A percentile compares a stretch with the other conserved stretches of the same genome.
phyloP scores from a whole-genome alignment of 2,329 filamentous ascomycete species.

The Fusarium scirpi region DNA sequence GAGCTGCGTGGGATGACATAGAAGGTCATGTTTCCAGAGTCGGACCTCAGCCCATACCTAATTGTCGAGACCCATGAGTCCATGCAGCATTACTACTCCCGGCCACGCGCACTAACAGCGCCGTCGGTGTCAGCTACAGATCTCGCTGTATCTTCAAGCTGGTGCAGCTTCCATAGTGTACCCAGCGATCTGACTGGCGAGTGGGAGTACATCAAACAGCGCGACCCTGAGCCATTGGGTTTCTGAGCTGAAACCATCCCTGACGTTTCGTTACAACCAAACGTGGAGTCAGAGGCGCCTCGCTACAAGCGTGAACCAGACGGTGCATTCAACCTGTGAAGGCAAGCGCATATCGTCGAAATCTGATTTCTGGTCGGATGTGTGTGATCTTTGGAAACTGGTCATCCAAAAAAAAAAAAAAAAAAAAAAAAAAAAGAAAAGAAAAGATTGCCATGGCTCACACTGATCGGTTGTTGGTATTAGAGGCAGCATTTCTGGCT shows the following conservation, averaged over 20 bases:
- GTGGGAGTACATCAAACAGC: conserved; percentile 38
- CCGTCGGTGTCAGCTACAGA: conserved; percentile 17
- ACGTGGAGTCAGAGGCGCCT: not conserved
- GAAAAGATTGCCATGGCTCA: not conserved
- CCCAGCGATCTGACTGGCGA: conserved; percentile 24
- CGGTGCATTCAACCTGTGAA: not conserved
- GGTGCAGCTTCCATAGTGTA: conserved; percentile 24
- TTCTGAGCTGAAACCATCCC: not conserved
- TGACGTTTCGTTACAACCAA: not conserved
- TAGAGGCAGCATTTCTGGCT: conserved; percentile 2
- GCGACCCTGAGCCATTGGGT: conserved; percentile 4
- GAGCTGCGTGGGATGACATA: conserved; percentile 62
- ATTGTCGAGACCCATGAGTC: conserved; percentile 50
- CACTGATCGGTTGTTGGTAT: conserved; percentile 5
- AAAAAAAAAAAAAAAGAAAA: not conserved
- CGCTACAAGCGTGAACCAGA: not conserved
- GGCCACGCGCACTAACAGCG: conserved; percentile 4
- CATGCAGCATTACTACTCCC: conserved; percentile 22
- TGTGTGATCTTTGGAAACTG: not conserved
- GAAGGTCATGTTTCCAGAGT: conserved; percentile 54
- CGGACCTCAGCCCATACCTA: conserved; percentile 50
- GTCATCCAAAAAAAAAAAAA: not conserved
- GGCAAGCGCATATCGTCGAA: conserved; percentile 2
- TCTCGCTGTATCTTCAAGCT: not conserved
- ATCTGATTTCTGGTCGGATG: conserved; percentile 4